Evolutionary conservation across 257 asterid genomes (phyloP).

Genomic region (Nicotiana knightiana): DNA sequence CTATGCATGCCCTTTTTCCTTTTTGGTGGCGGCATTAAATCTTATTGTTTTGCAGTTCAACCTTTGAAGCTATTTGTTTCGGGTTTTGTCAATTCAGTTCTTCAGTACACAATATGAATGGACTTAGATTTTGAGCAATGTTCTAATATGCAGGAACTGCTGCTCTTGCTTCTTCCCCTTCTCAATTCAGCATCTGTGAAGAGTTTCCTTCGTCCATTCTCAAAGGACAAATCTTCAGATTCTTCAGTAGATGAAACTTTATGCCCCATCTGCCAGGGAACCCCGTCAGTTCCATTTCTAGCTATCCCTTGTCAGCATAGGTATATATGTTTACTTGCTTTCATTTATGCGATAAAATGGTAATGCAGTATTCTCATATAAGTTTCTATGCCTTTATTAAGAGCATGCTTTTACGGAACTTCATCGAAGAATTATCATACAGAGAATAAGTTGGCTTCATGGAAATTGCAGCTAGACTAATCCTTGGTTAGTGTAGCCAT

Average conservation of each 20-base stretch:
- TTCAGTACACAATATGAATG: neutral
- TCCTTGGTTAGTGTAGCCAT: neutral
- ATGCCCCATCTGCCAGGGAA: slow-evolving; percentile 81
- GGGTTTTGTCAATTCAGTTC: neutral
- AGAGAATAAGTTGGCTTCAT: neutral
- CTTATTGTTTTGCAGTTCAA: neutral
- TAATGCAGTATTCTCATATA: neutral
- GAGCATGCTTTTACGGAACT: neutral
- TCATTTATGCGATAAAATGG: neutral
- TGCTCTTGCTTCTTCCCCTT: slow-evolving; percentile 87
- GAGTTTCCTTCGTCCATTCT: slow-evolving; percentile 73
- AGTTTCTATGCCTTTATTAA: neutral
- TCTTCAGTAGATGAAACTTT: slow-evolving; percentile 56
- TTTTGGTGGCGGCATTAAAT: neutral
- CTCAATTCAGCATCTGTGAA: slow-evolving; percentile 80
- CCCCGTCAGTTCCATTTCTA: slow-evolving; percentile 79
- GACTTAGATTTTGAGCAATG: neutral
- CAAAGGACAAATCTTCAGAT: slow-evolving; percentile 66
- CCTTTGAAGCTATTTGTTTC: slow-evolving; percentile 1
- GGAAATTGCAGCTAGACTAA: slow-evolving; percentile 1
- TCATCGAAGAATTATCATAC: neutral
- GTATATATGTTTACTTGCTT: slow-evolving; percentile 24
- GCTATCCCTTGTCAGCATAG: slow-evolving; percentile 97
- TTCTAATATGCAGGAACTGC: slow-evolving; percentile 65
- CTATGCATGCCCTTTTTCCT: neutral